Evolutionary conservation across 345 rosid genomes (phyloP).

Genomic region (Cochlearia excelsa): DNA sequence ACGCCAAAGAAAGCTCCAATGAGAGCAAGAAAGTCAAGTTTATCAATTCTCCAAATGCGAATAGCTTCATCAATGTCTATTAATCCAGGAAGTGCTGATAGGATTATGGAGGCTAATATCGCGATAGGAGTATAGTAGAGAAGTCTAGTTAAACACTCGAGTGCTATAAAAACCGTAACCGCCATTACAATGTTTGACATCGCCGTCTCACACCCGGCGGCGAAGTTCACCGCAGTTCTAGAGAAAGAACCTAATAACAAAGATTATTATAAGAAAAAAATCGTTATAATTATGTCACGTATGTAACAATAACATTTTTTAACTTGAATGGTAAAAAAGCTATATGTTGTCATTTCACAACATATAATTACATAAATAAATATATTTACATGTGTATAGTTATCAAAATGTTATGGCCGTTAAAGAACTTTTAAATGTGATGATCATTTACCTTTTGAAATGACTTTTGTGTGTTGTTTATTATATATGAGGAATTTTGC

Average conservation of each 20-base stretch:
- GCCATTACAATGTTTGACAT: slow-evolving; percentile 89
- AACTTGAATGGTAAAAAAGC: too few species aligned
- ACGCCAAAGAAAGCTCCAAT: slow-evolving; percentile 82
- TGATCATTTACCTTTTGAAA: slow-evolving; percentile 1
- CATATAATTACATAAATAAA: too few species aligned
- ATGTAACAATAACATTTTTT: too few species aligned
- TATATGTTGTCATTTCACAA: too few species aligned
- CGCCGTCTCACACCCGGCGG: slow-evolving; percentile 79
- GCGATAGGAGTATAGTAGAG: slow-evolving; percentile 77
- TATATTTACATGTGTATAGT: not conserved
- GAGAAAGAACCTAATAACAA: slow-evolving; percentile 72
- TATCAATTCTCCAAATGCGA: slow-evolving; percentile 75
- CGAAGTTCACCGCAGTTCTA: slow-evolving; percentile 80
- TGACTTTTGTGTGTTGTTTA: not conserved
- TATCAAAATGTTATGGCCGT: too few species aligned
- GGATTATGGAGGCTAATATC: slow-evolving; percentile 75
- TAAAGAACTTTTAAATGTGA: not conserved
- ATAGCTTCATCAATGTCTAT: slow-evolving; percentile 56
- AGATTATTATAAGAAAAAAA: too few species aligned
- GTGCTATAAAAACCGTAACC: slow-evolving; percentile 58
- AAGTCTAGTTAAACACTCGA: slow-evolving; percentile 63
- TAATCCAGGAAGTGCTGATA: slow-evolving; percentile 86
- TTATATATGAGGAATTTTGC: not conserved
- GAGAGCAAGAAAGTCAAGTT: slow-evolving; percentile 83
- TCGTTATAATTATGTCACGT: too few species aligned